These are phyloP conservation scores for Aspergillus sp. DNA, from an alignment of 2,329 filamentous ascomycete genomes.

Conservation along the genomic window DNA sequence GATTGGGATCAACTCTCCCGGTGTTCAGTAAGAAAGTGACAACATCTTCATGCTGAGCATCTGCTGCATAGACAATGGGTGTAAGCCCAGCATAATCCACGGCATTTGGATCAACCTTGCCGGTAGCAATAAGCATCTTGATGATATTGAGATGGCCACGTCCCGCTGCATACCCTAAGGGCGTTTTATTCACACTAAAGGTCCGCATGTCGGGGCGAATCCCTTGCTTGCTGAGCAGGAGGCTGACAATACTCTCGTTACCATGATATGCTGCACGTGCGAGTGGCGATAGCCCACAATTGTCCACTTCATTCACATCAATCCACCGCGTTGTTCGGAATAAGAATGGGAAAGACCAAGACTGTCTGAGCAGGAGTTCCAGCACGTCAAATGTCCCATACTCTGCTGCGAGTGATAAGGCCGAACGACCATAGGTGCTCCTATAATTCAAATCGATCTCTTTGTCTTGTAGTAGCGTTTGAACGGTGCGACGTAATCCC, in stretches of 20 bases:
- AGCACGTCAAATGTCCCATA: neutral
- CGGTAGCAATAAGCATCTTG: neutral
- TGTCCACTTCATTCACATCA: neutral
- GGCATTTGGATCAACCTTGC: neutral
- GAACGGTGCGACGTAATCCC: neutral
- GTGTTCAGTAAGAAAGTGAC: neutral
- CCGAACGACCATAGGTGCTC: neutral
- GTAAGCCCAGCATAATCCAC: neutral
- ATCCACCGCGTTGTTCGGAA: neutral
- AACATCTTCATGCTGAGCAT: neutral
- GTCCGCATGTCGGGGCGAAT: neutral
- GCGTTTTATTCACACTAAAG: neutral
- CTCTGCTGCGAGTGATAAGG: neutral
- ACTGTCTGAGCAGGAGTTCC: neutral
- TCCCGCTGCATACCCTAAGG: neutral
- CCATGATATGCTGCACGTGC: neutral
- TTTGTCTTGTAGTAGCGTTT: neutral
- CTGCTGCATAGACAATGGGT: neutral
- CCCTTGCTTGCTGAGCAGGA: neutral
- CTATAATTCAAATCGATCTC: neutral
- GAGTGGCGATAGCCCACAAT: neutral
- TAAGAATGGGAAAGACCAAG: neutral
- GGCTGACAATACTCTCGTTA: neutral
- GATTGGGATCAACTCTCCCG: neutral
- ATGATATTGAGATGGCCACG: neutral